phyloP scores from a whole-genome alignment of 1,284 basidiomycete species.

The Fomitopsis pinicola region DNA sequence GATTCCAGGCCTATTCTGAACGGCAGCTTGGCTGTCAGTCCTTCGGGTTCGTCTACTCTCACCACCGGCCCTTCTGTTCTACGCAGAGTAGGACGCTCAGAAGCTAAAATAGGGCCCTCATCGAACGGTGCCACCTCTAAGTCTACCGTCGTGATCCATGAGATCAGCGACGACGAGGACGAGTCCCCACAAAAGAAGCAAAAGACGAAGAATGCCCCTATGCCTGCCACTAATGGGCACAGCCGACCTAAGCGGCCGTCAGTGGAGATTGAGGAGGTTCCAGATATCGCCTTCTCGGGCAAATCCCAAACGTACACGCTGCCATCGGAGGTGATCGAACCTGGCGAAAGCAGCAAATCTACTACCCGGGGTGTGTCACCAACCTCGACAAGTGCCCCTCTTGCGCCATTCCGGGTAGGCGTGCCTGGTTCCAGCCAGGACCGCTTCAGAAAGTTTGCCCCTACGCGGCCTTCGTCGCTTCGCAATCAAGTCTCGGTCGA shows the following conservation, averaged over 20 bases:
- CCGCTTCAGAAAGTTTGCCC: conserved; percentile 40
- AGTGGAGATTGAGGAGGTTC: conserved; percentile 28
- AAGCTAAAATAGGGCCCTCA: conserved; percentile 13
- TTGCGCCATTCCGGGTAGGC: not conserved
- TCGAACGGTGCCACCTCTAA: conserved; percentile 12
- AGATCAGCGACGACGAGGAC: conserved; percentile 25
- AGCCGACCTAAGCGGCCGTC: conserved; percentile 2
- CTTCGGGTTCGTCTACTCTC: conserved; percentile 10
- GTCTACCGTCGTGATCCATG: conserved; percentile 17
- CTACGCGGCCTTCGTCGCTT: conserved; percentile 70
- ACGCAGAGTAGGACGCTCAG: conserved; percentile 21
- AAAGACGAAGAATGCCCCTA: conserved; percentile 21
- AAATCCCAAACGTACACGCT: conserved; percentile 14
- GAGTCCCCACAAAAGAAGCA: conserved; percentile 35
- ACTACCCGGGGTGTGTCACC: conserved; percentile 18
- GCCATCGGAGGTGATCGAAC: conserved; percentile 40
- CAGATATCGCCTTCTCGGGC: conserved; percentile 26
- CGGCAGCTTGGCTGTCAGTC: conserved; percentile 5
- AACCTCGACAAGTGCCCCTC: not conserved
- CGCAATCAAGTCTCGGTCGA: conserved; percentile 59
- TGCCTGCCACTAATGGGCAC: not conserved
- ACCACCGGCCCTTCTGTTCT: conserved; percentile 5
- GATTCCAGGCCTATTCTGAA: conserved; percentile 24
- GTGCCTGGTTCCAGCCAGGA: conserved; percentile 2
- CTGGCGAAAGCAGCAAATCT: conserved; percentile 20